Conservation (phyloP, 2,329 filamentous ascomycete species). For the Thielaviopsis ethacetica region DNA sequence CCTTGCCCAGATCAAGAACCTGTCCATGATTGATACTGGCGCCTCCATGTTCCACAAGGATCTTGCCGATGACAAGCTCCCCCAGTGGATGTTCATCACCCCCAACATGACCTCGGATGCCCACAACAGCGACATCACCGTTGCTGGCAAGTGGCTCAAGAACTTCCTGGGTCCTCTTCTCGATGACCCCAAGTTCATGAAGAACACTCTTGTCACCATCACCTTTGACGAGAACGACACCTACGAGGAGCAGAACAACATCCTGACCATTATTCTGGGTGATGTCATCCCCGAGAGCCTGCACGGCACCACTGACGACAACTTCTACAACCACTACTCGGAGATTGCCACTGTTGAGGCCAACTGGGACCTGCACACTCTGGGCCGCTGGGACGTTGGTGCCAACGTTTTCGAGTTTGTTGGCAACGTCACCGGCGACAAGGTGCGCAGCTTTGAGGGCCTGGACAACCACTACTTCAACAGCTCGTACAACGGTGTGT, state of each 20-base stretch:
- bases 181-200: conserved; percentile 52
- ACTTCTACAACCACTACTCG: conserved; percentile 60
- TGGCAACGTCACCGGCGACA: conserved; percentile 43
- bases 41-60: conserved; percentile 47
- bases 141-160: conserved; percentile 51
- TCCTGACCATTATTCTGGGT: conserved; percentile 57
- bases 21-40: conserved; percentile 29
- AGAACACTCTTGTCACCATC: conserved; percentile 57
- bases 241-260: conserved; percentile 49
- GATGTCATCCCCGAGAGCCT: conserved; percentile 52
- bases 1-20: conserved; percentile 56
- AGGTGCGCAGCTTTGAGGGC: conserved; percentile 22
- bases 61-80: conserved; percentile 43
- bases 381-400: conserved; percentile 56
- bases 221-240: conserved; percentile 68
- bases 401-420: conserved; percentile 53
- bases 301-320: conserved; percentile 49
- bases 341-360: conserved; percentile 48
- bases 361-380: conserved; percentile 54
- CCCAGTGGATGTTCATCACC: conserved; percentile 57
- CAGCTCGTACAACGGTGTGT: conserved; percentile 33
- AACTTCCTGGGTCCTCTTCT: conserved; percentile 56
- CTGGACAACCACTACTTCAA: conserved; percentile 34
- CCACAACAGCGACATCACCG: conserved; percentile 56
- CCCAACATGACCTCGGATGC: conserved; percentile 64